phyloP scores from a whole-genome alignment of 2,329 filamentous ascomycete species.

The Cytospora schulzeri region DNA sequence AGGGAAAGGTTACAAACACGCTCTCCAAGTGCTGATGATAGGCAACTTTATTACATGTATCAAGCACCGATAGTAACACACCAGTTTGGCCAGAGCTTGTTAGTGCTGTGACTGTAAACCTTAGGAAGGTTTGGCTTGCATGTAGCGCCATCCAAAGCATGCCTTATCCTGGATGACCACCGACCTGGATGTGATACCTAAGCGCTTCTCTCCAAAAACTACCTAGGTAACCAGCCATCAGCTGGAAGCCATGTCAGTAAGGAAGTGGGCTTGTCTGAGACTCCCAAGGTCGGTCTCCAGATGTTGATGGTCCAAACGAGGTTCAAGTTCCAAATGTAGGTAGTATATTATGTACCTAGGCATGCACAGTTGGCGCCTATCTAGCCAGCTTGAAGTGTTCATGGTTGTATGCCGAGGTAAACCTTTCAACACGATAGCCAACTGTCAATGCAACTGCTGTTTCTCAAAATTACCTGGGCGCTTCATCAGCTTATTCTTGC shows the following conservation, averaged over 20 bases:
- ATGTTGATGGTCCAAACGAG: no score
- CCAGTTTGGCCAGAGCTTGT: neutral
- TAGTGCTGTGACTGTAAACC: neutral
- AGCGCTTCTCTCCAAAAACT: no score
- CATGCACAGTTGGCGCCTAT: neutral
- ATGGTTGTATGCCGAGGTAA: no score
- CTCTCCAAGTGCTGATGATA: no score
- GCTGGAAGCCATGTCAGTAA: no score
- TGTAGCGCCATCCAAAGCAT: neutral
- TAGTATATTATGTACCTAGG: no score
- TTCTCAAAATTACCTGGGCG: neutral
- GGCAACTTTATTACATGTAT: neutral
- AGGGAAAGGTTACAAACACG: neutral
- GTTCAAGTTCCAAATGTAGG: no score
- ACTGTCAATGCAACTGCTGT: neutral
- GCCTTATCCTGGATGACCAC: neutral
- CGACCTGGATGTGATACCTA: no score
- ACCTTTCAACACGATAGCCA: neutral
- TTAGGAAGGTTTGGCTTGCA: neutral
- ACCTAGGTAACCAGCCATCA: no score
- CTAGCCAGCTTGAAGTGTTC: neutral
- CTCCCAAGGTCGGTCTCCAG: no score
- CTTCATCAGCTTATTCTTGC: neutral
- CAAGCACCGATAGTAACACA: neutral
- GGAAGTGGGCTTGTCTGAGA: no score